A percentile compares a stretch with the other conserved stretches of the same genome.
Conservation (phyloP, 257 asterid species). For the Scutellaria barbata region DNA sequence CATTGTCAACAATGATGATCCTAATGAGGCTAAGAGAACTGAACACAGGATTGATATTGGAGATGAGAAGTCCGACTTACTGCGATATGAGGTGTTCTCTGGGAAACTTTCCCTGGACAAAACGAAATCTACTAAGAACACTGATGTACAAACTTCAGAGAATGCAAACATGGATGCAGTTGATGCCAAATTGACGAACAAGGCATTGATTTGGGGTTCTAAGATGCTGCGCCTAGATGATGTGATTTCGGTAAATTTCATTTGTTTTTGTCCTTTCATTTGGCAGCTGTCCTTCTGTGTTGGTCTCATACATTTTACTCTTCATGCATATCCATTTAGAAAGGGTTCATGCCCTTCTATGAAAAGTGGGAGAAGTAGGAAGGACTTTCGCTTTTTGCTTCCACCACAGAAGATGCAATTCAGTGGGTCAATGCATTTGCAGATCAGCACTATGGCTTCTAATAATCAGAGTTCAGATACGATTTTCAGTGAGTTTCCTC, state of each 20-base stretch:
- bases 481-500: slow-evolving; percentile 75
- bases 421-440: slow-evolving; percentile 96
- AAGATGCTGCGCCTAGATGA: slow-evolving; percentile 71
- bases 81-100: slow-evolving; percentile 80
- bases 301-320: slow-evolving; percentile 86
- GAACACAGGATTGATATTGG: slow-evolving; percentile 90
- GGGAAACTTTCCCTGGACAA: slow-evolving; percentile 77
- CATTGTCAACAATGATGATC: slow-evolving; percentile 50
- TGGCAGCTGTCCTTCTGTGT: slow-evolving; percentile 89
- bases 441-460: slow-evolving; percentile 89
- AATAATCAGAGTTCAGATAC: slow-evolving; percentile 70
- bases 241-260: slow-evolving; percentile 72
- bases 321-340: slow-evolving; percentile 84
- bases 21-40: slow-evolving; percentile 55
- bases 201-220: slow-evolving; percentile 87
- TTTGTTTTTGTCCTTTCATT: slow-evolving; percentile 27
- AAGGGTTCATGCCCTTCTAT: slow-evolving; percentile 62
- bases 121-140: slow-evolving; percentile 54
- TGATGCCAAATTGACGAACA: slow-evolving; percentile 91
- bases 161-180: slow-evolving; percentile 55
- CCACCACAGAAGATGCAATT: slow-evolving; percentile 86
- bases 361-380: slow-evolving; percentile 70
- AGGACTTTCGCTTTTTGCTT: slow-evolving; percentile 85
- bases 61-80: slow-evolving; percentile 87
- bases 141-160: slow-evolving; percentile 60